Evolutionary conservation across 2,329 filamentous ascomycete species (phyloP).

Genomic region (Penicillium sp.): DNA sequence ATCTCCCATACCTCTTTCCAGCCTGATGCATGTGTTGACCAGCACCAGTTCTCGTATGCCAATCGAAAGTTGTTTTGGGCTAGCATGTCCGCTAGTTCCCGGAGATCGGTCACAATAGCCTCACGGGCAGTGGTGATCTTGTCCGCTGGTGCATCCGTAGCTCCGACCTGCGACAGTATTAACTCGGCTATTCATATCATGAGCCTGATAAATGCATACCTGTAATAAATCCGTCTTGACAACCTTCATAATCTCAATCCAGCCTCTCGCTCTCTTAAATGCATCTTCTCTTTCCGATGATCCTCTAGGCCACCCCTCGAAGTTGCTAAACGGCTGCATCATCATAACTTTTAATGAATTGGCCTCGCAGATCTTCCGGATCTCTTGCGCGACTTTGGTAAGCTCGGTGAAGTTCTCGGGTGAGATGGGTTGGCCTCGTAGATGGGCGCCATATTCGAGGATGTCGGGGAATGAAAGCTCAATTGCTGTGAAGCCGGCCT

Average conservation of each 20-base stretch:
- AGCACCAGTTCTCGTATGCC: conserved; percentile 80
- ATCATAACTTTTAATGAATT: conserved; percentile 60
- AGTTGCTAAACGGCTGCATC: conserved; percentile 70
- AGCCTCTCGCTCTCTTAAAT: conserved; percentile 58
- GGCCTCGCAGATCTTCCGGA: conserved; percentile 52
- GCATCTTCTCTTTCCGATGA: conserved; percentile 57
- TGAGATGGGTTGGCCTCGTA: conserved; percentile 49
- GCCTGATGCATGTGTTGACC: conserved; percentile 63
- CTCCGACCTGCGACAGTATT: conserved; percentile 46
- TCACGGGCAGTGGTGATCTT: conserved; percentile 50
- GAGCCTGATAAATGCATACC: conserved; percentile 37
- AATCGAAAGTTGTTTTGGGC: conserved; percentile 54
- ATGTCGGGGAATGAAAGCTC: conserved; percentile 73
- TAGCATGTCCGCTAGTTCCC: conserved; percentile 59
- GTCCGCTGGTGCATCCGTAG: conserved; percentile 56
- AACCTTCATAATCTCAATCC: conserved; percentile 67
- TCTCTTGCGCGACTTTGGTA: conserved; percentile 49
- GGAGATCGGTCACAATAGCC: conserved; percentile 57
- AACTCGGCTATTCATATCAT: neutral
- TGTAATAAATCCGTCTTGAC: conserved; percentile 66
- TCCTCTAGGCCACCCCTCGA: conserved; percentile 65
- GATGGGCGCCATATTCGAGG: conserved; percentile 54
- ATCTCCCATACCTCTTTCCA: conserved; percentile 69
- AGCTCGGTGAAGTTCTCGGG: conserved; percentile 58
- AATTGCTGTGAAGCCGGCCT: conserved; percentile 54